Conservation (phyloP, 352 stramenopile species). For the Phytophthora podocarpi region DNA sequence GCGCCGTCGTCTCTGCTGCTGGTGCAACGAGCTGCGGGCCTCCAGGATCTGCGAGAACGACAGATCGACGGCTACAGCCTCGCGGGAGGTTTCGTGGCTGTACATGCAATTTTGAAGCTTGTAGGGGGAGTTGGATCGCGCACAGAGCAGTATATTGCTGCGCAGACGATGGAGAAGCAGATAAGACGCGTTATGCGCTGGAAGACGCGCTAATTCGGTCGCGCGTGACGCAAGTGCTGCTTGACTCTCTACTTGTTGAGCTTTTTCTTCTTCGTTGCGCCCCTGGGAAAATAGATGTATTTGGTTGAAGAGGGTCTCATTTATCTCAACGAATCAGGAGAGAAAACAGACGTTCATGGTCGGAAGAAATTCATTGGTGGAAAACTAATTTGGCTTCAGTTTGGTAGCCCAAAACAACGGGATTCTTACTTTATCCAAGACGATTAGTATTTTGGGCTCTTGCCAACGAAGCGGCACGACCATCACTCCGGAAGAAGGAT, state of each 20-base stretch:
- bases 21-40: slow-evolving; percentile 57
- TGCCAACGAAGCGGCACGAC: slow-evolving; percentile 21
- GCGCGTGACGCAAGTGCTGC: not conserved
- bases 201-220: slow-evolving; percentile 3
- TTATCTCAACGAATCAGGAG: slow-evolving; percentile 15
- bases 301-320: slow-evolving; percentile 12
- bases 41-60: slow-evolving; percentile 86
- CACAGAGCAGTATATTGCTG: not conserved
- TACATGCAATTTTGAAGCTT: slow-evolving; percentile 41
- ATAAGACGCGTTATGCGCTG: slow-evolving; percentile 7
- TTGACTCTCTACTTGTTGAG: slow-evolving; percentile 4
- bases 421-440: slow-evolving; percentile 5
- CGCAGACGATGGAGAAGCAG: not conserved
- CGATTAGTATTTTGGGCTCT: not conserved
- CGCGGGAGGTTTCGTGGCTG: slow-evolving; percentile 34
- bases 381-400: slow-evolving; percentile 26
- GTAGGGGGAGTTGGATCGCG: not conserved
- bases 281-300: slow-evolving; percentile 24
- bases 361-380: slow-evolving; percentile 30
- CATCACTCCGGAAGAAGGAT: slow-evolving; percentile 30
- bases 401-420: not conserved
- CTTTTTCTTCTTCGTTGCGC: slow-evolving; percentile 10
- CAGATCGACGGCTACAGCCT: slow-evolving; percentile 57
- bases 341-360: slow-evolving; percentile 5
- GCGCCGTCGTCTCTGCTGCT: slow-evolving; percentile 37